Evolutionary conservation across 805 yeast genomes (phyloP).

Genomic region (Suhomyces sp.): DNA sequence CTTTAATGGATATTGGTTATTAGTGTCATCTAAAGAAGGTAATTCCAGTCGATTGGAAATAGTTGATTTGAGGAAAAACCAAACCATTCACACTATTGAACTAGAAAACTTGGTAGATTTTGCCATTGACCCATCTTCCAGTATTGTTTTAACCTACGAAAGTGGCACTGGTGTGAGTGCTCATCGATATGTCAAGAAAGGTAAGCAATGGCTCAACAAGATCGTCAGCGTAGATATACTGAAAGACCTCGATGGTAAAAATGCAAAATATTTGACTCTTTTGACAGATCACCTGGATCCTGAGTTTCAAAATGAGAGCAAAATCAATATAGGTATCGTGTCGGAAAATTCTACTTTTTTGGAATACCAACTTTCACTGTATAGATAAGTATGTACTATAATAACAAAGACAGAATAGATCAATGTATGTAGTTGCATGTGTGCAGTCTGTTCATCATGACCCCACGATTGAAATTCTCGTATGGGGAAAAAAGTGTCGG

Average conservation of each 20-base stretch:
- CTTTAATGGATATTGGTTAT: constrained; percentile 64
- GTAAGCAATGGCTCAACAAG: constrained; percentile 34
- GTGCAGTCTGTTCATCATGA: too few relatives aligned
- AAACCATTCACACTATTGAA: constrained; percentile 25
- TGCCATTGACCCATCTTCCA: constrained; percentile 37
- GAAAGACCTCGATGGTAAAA: constrained; percentile 1
- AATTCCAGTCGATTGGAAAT: constrained; percentile 31
- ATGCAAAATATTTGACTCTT: constrained; percentile 3
- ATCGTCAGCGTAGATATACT: constrained; percentile 1
- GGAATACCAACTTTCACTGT: constrained; percentile 8
- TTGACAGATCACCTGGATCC: constrained; percentile 9
- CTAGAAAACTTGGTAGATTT: constrained; percentile 22
- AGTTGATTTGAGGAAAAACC: constrained; percentile 50
- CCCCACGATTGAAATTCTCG: too few relatives aligned
- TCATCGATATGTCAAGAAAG: constrained; percentile 40
- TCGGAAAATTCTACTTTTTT: constrained; percentile 3
- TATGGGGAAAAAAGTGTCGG: too few relatives aligned
- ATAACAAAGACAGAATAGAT: too few relatives aligned
- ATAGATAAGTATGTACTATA: too few relatives aligned
- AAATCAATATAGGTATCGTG: constrained; percentile 9
- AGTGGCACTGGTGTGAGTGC: constrained; percentile 16
- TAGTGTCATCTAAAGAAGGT: constrained; percentile 28
- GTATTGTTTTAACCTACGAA: constrained; percentile 25
- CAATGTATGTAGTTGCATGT: too few relatives aligned
- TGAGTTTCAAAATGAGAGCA: constrained; percentile 6